Percentiles rank a stretch among this genome's conserved stretches.
phyloP scores from a whole-genome alignment of 2,329 filamentous ascomycete genomes.

The Myriosclerotinia curreyana region DNA sequence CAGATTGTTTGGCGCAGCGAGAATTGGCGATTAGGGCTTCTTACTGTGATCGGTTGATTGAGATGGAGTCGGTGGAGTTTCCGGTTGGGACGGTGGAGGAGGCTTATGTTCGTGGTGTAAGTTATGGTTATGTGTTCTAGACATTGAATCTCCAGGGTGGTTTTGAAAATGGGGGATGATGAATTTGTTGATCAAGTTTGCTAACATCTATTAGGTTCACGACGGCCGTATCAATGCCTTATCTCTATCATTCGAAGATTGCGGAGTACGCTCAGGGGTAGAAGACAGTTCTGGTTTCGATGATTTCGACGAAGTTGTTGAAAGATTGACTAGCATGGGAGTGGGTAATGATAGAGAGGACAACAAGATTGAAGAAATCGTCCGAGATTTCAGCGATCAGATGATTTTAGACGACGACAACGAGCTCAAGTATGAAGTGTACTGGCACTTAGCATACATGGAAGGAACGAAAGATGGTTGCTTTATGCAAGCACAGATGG shows the following conservation, averaged over 20 bases:
- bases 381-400: background rate
- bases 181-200: background rate
- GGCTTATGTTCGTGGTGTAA: slow-evolving; percentile 11
- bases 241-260: slow-evolving; percentile 6
- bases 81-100: slow-evolving; percentile 9
- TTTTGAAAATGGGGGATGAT: background rate
- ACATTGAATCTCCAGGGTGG: background rate
- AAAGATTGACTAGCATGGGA: slow-evolving; percentile 9
- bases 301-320: slow-evolving; percentile 11
- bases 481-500: slow-evolving; percentile 15
- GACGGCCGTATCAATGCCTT: slow-evolving; percentile 20
- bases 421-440: slow-evolving; percentile 15
- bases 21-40: slow-evolving; percentile 8
- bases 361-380: slow-evolving; percentile 6
- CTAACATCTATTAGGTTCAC: slow-evolving; percentile 12
- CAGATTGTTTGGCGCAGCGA: slow-evolving; percentile 12
- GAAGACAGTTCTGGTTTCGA: background rate
- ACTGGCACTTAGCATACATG: slow-evolving; percentile 20
- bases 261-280: slow-evolving; percentile 2
- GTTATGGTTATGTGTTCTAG: background rate
- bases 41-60: slow-evolving; percentile 13
- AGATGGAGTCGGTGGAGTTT: slow-evolving; percentile 4
- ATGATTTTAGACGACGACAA: slow-evolving; percentile 10
- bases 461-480: slow-evolving; percentile 19
- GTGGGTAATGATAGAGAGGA: background rate